phyloP scores from a whole-genome alignment of 306 rosid genomes.

The Inga leiocalycina region DNA sequence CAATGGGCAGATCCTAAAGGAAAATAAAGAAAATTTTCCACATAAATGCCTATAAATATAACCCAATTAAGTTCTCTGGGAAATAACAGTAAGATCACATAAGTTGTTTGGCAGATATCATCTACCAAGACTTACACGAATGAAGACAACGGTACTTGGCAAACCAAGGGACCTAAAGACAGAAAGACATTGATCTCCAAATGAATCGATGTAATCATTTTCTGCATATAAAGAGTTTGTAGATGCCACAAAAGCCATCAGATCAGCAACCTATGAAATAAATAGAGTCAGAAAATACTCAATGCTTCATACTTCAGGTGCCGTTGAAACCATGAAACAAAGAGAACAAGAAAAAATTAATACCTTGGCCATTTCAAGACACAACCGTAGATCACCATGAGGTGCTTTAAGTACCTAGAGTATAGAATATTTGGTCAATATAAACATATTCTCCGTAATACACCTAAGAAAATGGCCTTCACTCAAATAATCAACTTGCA shows the following conservation, averaged over 20 bases:
- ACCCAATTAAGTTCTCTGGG: constrained; percentile 1
- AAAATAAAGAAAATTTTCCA: constrained; percentile 18
- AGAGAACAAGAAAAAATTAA: constrained; percentile 1
- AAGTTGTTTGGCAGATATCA: constrained; percentile 21
- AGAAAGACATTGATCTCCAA: constrained; percentile 92
- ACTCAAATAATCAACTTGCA: background rate
- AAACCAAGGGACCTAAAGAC: constrained; percentile 88
- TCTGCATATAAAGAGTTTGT: constrained; percentile 53
- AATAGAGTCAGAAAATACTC: constrained; percentile 20
- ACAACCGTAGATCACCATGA: constrained; percentile 73
- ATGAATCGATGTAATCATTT: constrained; percentile 71
- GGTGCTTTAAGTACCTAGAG: constrained; percentile 86
- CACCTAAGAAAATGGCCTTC: background rate
- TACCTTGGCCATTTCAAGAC: constrained; percentile 98
- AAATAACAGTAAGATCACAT: background rate
- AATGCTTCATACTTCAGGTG: constrained; percentile 9
- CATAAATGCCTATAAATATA: constrained; percentile 2
- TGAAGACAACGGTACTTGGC: constrained; percentile 85
- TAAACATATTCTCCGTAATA: constrained; percentile 12
- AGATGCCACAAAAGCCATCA: constrained; percentile 86
- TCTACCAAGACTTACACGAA: constrained; percentile 68
- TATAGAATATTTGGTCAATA: constrained; percentile 18
- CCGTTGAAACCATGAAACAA: constrained; percentile 2
- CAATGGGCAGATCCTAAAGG: constrained; percentile 76
- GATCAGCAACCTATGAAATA: constrained; percentile 78